Evolutionary conservation across 2,329 filamentous ascomycete genomes (phyloP).

Genomic region (Trichophyton rubrum): DNA sequence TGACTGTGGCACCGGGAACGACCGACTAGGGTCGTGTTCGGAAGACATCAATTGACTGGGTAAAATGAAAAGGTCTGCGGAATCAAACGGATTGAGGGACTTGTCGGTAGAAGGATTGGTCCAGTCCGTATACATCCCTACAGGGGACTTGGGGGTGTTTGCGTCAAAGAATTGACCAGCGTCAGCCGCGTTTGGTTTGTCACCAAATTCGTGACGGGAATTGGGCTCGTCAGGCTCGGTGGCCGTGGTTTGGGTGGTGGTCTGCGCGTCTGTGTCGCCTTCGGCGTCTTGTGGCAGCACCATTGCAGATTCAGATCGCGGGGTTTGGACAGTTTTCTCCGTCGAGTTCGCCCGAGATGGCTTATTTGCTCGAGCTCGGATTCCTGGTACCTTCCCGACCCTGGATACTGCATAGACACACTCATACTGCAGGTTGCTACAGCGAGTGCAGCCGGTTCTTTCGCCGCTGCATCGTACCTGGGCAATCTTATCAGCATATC

Average conservation of each 20-base stretch:
- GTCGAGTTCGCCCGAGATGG: not conserved
- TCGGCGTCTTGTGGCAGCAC: not conserved
- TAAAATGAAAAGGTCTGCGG: not conserved
- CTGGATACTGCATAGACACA: not conserved
- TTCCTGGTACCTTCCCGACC: not conserved
- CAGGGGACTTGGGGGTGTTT: not conserved
- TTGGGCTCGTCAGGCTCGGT: not conserved
- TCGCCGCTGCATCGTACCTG: not conserved
- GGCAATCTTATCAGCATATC: no score
- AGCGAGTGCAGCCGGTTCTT: not conserved
- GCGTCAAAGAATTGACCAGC: not conserved
- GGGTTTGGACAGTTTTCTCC: not conserved
- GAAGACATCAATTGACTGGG: not conserved
- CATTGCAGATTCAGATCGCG: not conserved
- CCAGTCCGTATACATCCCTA: not conserved
- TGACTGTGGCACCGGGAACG: not conserved
- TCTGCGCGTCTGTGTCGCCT: not conserved
- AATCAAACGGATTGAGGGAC: not conserved
- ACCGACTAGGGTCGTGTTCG: not conserved
- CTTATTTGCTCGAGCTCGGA: not conserved
- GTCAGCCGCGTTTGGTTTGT: not conserved
- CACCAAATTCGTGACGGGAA: not conserved
- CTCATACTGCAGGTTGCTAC: not conserved
- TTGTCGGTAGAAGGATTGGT: not conserved
- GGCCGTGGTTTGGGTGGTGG: not conserved